Conservation (phyloP, 2,329 filamentous ascomycete species). For the Hypoxylon sp. region DNA sequence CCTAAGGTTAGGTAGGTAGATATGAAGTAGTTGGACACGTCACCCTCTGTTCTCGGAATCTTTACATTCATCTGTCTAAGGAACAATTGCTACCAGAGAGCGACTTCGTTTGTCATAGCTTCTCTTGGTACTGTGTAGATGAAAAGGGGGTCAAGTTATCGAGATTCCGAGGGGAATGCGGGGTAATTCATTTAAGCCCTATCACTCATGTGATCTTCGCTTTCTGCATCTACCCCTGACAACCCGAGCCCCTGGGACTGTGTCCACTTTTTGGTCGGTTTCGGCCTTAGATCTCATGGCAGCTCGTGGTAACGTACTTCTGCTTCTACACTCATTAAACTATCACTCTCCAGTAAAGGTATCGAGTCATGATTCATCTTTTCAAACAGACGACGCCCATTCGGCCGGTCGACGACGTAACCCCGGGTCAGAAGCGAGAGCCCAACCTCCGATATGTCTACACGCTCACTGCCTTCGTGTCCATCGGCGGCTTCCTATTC, state of each 20-base stretch:
- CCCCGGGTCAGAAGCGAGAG: conserved; percentile 35
- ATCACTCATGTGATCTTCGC: background rate
- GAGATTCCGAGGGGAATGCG: background rate
- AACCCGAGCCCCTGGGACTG: background rate
- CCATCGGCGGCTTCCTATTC: conserved; percentile 47
- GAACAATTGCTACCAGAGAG: no score
- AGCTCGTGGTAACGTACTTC: background rate
- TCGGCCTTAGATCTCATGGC: background rate
- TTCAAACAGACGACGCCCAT: conserved; percentile 48
- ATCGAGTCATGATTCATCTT: conserved; percentile 22
- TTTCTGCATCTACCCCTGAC: background rate
- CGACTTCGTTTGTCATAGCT: no score
- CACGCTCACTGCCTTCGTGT: conserved; percentile 47
- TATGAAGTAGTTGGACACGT: no score
- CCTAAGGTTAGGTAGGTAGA: no score
- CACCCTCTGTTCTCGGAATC: no score
- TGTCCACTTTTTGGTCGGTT: background rate
- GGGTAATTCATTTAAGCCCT: background rate
- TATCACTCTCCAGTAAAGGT: background rate
- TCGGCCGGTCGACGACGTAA: conserved; percentile 32
- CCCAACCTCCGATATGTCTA: conserved; percentile 49
- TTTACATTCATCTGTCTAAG: no score
- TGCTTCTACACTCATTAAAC: background rate
- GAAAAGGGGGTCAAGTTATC: background rate
- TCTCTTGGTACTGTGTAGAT: background rate